Conservation (phyloP, 176 grass and related monocot species). For the Oropetium thomaeum region DNA sequence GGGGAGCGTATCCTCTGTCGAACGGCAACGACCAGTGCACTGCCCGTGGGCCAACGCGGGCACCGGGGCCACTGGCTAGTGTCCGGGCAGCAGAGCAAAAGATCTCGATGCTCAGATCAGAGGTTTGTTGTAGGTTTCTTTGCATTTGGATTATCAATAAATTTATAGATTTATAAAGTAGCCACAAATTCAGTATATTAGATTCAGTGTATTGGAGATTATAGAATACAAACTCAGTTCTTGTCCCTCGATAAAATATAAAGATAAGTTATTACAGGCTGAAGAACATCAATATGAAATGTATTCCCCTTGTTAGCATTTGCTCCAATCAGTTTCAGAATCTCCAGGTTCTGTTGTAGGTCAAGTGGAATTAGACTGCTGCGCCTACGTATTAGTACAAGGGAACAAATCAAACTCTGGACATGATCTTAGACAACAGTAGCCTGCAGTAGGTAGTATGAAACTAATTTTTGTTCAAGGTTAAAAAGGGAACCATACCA, state of each 20-base stretch:
- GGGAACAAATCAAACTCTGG: neutral
- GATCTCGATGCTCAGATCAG: no score
- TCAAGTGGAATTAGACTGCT: conserved; percentile 48
- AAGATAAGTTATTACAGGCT: conserved; percentile 73
- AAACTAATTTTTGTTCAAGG: neutral
- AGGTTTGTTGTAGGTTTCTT: no score
- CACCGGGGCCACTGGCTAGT: no score
- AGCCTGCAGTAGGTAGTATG: neutral
- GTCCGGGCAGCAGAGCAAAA: no score
- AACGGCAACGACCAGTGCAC: no score
- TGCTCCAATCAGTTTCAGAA: conserved; percentile 58
- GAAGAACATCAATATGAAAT: conserved; percentile 60
- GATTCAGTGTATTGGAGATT: neutral
- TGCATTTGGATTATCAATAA: no score
- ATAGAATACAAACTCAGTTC: neutral
- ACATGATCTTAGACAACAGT: neutral
- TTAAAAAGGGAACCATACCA: conserved; percentile 36
- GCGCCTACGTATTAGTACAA: conserved; percentile 47
- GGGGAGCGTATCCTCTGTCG: no score
- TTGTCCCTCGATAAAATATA: neutral
- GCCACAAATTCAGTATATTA: neutral
- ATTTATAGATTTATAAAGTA: no score
- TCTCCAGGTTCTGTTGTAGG: conserved; percentile 46
- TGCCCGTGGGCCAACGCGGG: no score
- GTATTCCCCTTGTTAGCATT: conserved; percentile 51